These are phyloP conservation scores for Pseudophaeomoniella oleicola DNA, from an alignment of 2,329 filamentous ascomycete species.

Conservation along the genomic window DNA sequence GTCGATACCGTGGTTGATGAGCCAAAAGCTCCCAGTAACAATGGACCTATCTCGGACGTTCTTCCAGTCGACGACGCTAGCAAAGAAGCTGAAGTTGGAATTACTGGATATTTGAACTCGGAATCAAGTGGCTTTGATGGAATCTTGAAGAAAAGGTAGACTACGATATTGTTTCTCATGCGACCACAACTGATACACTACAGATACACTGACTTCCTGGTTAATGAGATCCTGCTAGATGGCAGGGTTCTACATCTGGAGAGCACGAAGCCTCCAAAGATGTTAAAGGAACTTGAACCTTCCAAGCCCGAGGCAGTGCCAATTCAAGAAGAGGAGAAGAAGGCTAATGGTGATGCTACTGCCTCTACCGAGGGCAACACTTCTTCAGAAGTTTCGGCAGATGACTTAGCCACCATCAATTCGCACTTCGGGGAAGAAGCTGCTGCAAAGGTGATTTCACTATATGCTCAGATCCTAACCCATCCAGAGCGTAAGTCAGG, in stretches of 20 bases:
- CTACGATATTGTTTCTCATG: slow-evolving; percentile 2
- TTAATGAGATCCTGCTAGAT: slow-evolving; percentile 70
- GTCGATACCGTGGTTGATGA: slow-evolving; percentile 7
- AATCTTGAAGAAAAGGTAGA: slow-evolving; percentile 50
- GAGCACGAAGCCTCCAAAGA: slow-evolving; percentile 20
- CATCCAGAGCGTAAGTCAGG: slow-evolving; percentile 41
- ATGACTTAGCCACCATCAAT: slow-evolving; percentile 2
- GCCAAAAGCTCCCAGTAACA: slow-evolving; percentile 1
- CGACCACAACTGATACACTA: background rate
- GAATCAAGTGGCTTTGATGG: slow-evolving; percentile 46
- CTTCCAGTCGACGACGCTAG: slow-evolving; percentile 15
- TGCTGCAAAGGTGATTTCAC: slow-evolving; percentile 34
- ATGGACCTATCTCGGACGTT: slow-evolving; percentile 7
- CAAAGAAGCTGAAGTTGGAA: slow-evolving; percentile 39
- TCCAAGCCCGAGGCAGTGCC: background rate
- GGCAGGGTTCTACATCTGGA: slow-evolving; percentile 63
- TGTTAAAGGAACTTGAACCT: background rate
- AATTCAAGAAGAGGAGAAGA: background rate
- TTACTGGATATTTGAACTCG: slow-evolving; percentile 47
- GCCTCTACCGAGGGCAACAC: background rate
- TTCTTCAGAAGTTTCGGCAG: background rate
- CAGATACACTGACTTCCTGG: slow-evolving; percentile 81
- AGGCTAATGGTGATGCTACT: background rate
- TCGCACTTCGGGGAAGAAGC: slow-evolving; percentile 37
- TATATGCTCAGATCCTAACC: slow-evolving; percentile 39